These are phyloP conservation scores for Coniella vitis DNA, from an alignment of 2,329 filamentous ascomycete species.

Conservation along the genomic window DNA sequence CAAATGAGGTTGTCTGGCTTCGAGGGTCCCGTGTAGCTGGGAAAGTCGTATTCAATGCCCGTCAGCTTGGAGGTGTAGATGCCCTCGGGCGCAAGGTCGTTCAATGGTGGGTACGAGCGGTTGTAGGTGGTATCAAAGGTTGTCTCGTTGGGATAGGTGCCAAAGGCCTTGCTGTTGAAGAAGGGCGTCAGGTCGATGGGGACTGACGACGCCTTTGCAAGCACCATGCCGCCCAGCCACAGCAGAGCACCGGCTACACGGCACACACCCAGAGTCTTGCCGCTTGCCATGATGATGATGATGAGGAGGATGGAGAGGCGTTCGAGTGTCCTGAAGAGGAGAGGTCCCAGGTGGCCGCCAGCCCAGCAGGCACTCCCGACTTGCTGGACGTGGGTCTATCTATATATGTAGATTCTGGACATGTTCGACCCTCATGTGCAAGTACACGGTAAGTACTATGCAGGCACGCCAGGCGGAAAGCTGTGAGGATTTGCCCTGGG, in stretches of 20 bases:
- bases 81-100: constrained; percentile 19
- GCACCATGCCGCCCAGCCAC: neutral
- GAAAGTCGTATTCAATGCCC: constrained; percentile 35
- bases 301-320: neutral
- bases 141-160: constrained; percentile 35
- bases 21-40: constrained; percentile 31
- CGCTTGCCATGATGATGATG: neutral
- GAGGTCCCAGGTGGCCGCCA: too few species aligned
- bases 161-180: constrained; percentile 44
- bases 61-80: constrained; percentile 33
- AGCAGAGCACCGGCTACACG: neutral
- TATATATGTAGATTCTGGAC: too few species aligned
- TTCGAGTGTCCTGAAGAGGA: too few species aligned
- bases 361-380: too few species aligned
- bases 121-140: constrained; percentile 33
- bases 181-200: constrained; percentile 27
- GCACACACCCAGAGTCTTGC: neutral
- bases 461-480: too few species aligned
- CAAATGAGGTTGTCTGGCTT: constrained; percentile 37
- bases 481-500: too few species aligned
- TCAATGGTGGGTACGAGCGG: constrained; percentile 33
- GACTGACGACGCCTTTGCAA: constrained; percentile 19
- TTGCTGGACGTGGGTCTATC: too few species aligned
- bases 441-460: too few species aligned
- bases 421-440: too few species aligned